phyloP scores from a whole-genome alignment of 2,329 filamentous ascomycete genomes.

The Cercospora sojina region DNA sequence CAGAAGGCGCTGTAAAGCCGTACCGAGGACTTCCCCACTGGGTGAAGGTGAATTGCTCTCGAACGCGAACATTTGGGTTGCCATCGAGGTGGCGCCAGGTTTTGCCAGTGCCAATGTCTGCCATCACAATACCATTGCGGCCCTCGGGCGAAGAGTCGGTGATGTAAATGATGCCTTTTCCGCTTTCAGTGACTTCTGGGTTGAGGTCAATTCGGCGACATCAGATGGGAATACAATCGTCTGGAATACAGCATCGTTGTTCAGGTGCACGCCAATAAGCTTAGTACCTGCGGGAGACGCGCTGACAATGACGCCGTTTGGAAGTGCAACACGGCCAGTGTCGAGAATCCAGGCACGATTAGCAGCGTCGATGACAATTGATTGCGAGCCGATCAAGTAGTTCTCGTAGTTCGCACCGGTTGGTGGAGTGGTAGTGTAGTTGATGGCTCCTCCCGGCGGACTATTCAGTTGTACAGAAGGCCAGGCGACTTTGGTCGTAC shows the following conservation, averaged over 20 bases:
- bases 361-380: conserved; percentile 51
- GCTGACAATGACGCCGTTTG: conserved; percentile 46
- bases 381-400: conserved; percentile 54
- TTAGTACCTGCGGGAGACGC: conserved; percentile 53
- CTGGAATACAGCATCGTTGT: conserved; percentile 48
- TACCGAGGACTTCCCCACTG: conserved; percentile 53
- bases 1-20: conserved; percentile 38
- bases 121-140: conserved; percentile 52
- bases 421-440: conserved; percentile 50
- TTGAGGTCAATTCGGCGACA: conserved; percentile 55
- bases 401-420: conserved; percentile 49
- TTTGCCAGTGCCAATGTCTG: conserved; percentile 51
- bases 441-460: conserved; percentile 52
- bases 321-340: conserved; percentile 49
- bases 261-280: conserved; percentile 50
- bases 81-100: conserved; percentile 53
- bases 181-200: conserved; percentile 41
- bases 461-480: conserved; percentile 48
- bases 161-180: conserved; percentile 54
- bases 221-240: conserved; percentile 53
- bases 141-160: conserved; percentile 53
- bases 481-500: conserved; percentile 48
- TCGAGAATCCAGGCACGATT: conserved; percentile 57
- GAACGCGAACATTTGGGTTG: conserved; percentile 42
- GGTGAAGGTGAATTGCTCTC: conserved; percentile 49